A percentile compares a stretch with the other conserved stretches of the same genome.
Evolutionary conservation across 805 yeast genomes (phyloP).

Genomic region (Hanseniaspora valbyensis): DNA sequence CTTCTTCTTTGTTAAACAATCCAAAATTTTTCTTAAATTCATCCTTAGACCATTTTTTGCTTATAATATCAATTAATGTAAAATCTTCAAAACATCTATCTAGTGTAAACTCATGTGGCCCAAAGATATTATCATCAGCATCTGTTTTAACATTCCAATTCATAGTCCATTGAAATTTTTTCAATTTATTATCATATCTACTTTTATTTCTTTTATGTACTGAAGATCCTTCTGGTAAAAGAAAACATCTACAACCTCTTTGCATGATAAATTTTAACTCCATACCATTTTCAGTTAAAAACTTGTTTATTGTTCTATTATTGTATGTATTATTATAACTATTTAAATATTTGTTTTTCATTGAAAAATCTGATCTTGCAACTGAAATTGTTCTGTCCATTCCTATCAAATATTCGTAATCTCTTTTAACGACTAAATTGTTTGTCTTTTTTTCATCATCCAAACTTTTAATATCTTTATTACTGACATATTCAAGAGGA

Average conservation of each 20-base stretch:
- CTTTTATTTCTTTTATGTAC: slow-evolving; percentile 53
- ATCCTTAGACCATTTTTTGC: slow-evolving; percentile 2
- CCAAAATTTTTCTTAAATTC: not conserved
- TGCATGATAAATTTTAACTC: slow-evolving; percentile 30
- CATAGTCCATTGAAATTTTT: slow-evolving; percentile 64
- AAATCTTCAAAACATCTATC: slow-evolving; percentile 9
- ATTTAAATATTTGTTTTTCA: slow-evolving; percentile 36
- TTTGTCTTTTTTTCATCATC: slow-evolving; percentile 29
- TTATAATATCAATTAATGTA: slow-evolving; percentile 1
- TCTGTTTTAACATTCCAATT: slow-evolving; percentile 47
- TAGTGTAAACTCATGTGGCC: slow-evolving; percentile 5
- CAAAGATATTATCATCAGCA: slow-evolving; percentile 18
- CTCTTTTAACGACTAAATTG: slow-evolving; percentile 49
- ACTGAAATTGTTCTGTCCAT: slow-evolving; percentile 52
- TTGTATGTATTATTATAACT: slow-evolving; percentile 19
- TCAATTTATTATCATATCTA: slow-evolving; percentile 53
- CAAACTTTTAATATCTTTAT: slow-evolving; percentile 1
- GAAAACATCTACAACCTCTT: slow-evolving; percentile 55
- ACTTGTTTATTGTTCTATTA: slow-evolving; percentile 18
- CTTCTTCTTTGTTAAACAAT: slow-evolving; percentile 1
- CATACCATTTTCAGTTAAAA: slow-evolving; percentile 18
- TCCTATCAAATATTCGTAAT: slow-evolving; percentile 60
- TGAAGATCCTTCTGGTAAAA: slow-evolving; percentile 65
- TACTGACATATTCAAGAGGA: slow-evolving; percentile 44
- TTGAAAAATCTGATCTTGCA: slow-evolving; percentile 41